Conservation (phyloP, 1,284 basidiomycete species). For the Ustilago sp. region DNA sequence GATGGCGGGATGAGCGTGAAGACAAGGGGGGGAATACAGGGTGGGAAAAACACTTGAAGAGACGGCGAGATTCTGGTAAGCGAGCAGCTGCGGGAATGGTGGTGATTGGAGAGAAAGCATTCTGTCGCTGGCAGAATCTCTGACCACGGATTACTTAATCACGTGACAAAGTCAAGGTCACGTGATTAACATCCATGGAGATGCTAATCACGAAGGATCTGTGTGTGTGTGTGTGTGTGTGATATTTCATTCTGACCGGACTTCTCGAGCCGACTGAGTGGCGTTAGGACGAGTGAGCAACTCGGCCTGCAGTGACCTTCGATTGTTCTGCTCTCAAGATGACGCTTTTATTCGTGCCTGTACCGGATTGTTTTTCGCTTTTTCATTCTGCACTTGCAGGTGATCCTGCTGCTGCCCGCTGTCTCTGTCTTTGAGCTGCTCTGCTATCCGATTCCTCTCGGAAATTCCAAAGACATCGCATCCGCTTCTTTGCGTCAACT, state of each 20-base stretch:
- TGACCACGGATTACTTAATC: neutral
- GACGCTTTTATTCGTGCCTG: neutral
- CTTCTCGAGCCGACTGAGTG: neutral
- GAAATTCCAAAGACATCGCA: neutral
- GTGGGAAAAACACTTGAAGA: too few species aligned
- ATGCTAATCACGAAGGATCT: slow-evolving; percentile 1
- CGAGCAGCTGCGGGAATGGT: too few species aligned
- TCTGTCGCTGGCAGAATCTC: neutral
- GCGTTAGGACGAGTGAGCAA: neutral
- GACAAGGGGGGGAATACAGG: too few species aligned
- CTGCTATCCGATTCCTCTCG: neutral
- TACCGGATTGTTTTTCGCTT: neutral
- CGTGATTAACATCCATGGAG: neutral
- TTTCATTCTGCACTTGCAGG: slow-evolving; percentile 6
- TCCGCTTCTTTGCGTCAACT: neutral
- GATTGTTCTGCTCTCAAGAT: neutral
- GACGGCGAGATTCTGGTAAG: too few species aligned
- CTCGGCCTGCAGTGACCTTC: neutral
- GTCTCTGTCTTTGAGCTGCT: neutral
- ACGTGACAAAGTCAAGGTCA: neutral
- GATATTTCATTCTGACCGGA: neutral
- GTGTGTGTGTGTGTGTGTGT: neutral
- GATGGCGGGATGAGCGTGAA: too few species aligned
- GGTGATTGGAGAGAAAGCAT: too few species aligned
- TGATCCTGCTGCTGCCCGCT: neutral